phyloP scores from a whole-genome alignment of 1,139 yeast genomes.

The Yarrowia galli region DNA sequence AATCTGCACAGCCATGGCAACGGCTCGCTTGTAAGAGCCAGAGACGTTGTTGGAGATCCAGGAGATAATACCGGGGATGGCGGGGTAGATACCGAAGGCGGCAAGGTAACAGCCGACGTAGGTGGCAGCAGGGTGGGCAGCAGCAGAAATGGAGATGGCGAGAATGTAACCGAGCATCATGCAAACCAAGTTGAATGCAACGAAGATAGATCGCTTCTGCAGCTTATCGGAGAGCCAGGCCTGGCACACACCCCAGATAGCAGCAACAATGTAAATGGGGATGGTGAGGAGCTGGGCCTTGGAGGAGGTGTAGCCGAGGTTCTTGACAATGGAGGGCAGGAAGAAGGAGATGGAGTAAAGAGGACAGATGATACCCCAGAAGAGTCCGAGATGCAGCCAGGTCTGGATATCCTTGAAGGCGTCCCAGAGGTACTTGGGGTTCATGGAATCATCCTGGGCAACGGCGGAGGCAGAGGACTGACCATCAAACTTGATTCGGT shows the following conservation, averaged over 20 bases:
- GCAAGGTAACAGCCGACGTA: slow-evolving; percentile 53
- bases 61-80: slow-evolving; percentile 52
- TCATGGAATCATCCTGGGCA: slow-evolving; percentile 36
- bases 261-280: slow-evolving; percentile 53
- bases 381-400: slow-evolving; percentile 43
- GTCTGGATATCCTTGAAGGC: slow-evolving; percentile 48
- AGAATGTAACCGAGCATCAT: slow-evolving; percentile 52
- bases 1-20: slow-evolving; percentile 55
- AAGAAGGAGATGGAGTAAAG: slow-evolving; percentile 38
- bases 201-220: slow-evolving; percentile 52
- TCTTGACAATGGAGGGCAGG: slow-evolving; percentile 38
- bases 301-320: slow-evolving; percentile 39
- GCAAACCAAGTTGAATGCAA: slow-evolving; percentile 48
- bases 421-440: slow-evolving; percentile 24
- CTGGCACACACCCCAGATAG: slow-evolving; percentile 48
- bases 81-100: slow-evolving; percentile 52
- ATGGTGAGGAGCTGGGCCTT: slow-evolving; percentile 46
- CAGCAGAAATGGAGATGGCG: slow-evolving; percentile 44
- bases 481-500: slow-evolving; percentile 38
- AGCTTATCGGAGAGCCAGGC: slow-evolving; percentile 50
- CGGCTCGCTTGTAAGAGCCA: slow-evolving; percentile 53
- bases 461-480: slow-evolving; percentile 51
- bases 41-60: slow-evolving; percentile 55
- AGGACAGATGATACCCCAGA: slow-evolving; percentile 42
- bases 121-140: slow-evolving; percentile 41